Percentiles rank a stretch among this genome's conserved stretches.
Evolutionary conservation across 495 filamentous ascomycete genomes (phyloP).

Genomic region (Penicillium cosmopolitanum): DNA sequence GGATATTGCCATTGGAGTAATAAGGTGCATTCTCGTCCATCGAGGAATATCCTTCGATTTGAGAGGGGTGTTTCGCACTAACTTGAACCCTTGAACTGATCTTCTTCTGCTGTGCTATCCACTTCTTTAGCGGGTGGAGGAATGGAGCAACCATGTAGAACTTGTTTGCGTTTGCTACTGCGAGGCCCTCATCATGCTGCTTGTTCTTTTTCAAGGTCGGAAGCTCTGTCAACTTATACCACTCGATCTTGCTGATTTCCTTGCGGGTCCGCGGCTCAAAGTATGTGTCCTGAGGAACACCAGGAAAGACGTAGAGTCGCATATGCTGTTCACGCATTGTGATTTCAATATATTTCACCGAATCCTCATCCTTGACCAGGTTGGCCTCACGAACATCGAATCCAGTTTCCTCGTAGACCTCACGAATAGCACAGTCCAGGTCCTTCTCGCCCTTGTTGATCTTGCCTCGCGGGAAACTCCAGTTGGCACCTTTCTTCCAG

Average conservation of each 20-base stretch:
- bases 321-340: conserved; percentile 92
- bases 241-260: conserved; percentile 94
- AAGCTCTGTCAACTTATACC: conserved; percentile 87
- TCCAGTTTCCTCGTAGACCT: conserved; percentile 95
- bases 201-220: conserved; percentile 76
- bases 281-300: conserved; percentile 78
- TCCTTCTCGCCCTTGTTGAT: conserved; percentile 97
- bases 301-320: conserved; percentile 84
- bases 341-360: conserved; percentile 80
- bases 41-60: conserved; percentile 40
- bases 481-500: conserved; percentile 94
- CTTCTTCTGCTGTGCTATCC: conserved; percentile 83
- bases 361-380: conserved; percentile 65
- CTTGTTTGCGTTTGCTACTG: conserved; percentile 72
- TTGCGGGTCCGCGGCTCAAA: conserved; percentile 92
- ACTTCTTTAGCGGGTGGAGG: conserved; percentile 80
- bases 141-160: conserved; percentile 99
- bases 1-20: conserved; percentile 19
- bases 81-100: conserved; percentile 51
- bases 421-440: conserved; percentile 86
- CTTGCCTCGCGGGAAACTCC: conserved; percentile 96
- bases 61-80: conserved; percentile 18
- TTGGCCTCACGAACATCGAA: conserved; percentile 77
- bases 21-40: conserved; percentile 37
- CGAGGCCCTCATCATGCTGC: conserved; percentile 54